Evolutionary conservation across 805 yeast genomes (phyloP).

Genomic region (Candida cerambycidarum): DNA sequence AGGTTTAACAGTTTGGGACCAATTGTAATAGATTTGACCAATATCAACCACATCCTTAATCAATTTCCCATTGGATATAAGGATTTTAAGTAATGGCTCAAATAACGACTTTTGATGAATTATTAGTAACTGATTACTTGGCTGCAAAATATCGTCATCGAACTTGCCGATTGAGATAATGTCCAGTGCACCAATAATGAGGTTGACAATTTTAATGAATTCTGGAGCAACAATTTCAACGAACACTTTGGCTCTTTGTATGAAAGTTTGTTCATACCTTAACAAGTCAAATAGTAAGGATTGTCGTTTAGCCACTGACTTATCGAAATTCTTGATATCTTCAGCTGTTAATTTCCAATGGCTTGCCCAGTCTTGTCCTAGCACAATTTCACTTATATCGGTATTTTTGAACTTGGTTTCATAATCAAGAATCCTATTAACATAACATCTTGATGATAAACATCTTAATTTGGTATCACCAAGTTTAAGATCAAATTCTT

Average conservation of each 20-base stretch:
- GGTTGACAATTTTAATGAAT: slow-evolving; percentile 31
- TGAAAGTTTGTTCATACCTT: slow-evolving; percentile 66
- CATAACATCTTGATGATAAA: slow-evolving; percentile 36
- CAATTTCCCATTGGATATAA: slow-evolving; percentile 64
- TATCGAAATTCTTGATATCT: slow-evolving; percentile 51
- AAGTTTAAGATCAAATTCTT: neutral
- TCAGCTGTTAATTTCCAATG: slow-evolving; percentile 63
- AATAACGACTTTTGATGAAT: slow-evolving; percentile 55
- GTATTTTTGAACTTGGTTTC: slow-evolving; percentile 24
- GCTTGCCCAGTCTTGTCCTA: slow-evolving; percentile 59
- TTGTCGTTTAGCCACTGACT: slow-evolving; percentile 60
- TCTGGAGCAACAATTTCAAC: slow-evolving; percentile 47
- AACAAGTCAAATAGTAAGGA: slow-evolving; percentile 75
- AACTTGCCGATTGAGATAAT: slow-evolving; percentile 29
- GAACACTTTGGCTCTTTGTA: slow-evolving; percentile 65
- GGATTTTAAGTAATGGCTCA: slow-evolving; percentile 56
- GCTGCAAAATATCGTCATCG: slow-evolving; percentile 55
- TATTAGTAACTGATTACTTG: slow-evolving; percentile 54
- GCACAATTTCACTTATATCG: slow-evolving; percentile 25
- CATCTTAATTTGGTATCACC: slow-evolving; percentile 24
- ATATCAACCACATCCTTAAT: slow-evolving; percentile 50
- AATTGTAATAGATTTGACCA: slow-evolving; percentile 60
- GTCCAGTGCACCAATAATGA: slow-evolving; percentile 17
- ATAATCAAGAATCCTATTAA: slow-evolving; percentile 32
- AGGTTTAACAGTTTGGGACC: slow-evolving; percentile 59